These are phyloP conservation scores for Pseudogymnoascus sp. DNA, from an alignment of 2,329 filamentous ascomycete species.

Conservation along the genomic window DNA sequence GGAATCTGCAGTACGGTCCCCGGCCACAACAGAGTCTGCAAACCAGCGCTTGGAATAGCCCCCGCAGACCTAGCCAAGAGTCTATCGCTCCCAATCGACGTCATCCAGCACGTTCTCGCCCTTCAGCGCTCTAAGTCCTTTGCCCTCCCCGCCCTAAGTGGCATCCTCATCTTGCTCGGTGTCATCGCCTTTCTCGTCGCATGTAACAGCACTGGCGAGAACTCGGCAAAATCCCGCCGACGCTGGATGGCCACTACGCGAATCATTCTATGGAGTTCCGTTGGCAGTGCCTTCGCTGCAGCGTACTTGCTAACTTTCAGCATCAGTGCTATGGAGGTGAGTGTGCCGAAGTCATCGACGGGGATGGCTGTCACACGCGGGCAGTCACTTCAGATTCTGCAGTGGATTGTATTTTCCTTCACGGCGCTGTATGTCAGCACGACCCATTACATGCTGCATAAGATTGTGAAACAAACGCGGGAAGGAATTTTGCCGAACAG, in stretches of 20 bases:
- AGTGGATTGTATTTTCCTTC: not conserved
- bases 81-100: not conserved
- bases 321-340: not conserved
- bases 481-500: not conserved
- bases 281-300: not conserved
- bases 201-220: not conserved
- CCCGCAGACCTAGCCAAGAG: not conserved
- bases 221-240: not conserved
- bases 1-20: not conserved
- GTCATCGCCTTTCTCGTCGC: not conserved
- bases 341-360: not conserved
- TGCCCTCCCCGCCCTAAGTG: not conserved
- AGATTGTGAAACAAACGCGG: not conserved
- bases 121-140: not conserved
- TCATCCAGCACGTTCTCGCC: not conserved
- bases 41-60: not conserved
- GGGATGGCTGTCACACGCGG: not conserved
- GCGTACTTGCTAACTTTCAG: not conserved
- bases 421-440: not conserved
- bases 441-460: not conserved
- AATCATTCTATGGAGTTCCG: not conserved
- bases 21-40: not conserved
- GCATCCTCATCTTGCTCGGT: not conserved
- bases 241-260: not conserved
- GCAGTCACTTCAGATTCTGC: not conserved